These are phyloP conservation scores for Oryza glaberrima DNA, from an alignment of 176 grass and related monocot genomes.

Conservation along the genomic window DNA sequence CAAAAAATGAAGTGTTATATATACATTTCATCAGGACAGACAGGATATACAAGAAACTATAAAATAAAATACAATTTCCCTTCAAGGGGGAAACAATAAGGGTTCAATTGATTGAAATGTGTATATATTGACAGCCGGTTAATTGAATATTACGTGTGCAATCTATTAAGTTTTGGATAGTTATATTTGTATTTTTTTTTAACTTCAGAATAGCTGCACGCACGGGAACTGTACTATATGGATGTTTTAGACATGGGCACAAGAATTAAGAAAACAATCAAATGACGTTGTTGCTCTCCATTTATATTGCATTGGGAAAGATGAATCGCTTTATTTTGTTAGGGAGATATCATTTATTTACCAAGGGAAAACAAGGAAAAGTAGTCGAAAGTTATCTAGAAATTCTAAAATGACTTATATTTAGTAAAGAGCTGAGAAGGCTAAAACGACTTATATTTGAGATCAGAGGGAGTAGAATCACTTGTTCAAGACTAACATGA, in stretches of 20 bases:
- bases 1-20: neutral
- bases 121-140: neutral
- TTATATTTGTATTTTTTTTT: neutral
- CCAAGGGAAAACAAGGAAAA: too few relatives aligned
- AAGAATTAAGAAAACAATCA: too few relatives aligned
- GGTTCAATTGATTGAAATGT: neutral
- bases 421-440: too few relatives aligned
- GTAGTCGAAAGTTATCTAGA: too few relatives aligned
- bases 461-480: too few relatives aligned
- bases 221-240: neutral
- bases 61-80: slow-evolving; percentile 5
- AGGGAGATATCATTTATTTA: too few relatives aligned
- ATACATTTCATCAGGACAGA: neutral
- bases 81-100: neutral
- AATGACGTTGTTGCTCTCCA: too few relatives aligned
- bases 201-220: neutral
- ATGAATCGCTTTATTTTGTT: too few relatives aligned
- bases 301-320: too few relatives aligned
- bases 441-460: too few relatives aligned
- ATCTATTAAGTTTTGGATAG: neutral
- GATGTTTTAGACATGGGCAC: too few relatives aligned
- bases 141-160: neutral
- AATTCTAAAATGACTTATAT: too few relatives aligned
- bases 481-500: slow-evolving; percentile 2
- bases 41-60: neutral